Evolutionary conservation across 2,329 filamentous ascomycete genomes (phyloP).

Genomic region (Paraphoma sp.): DNA sequence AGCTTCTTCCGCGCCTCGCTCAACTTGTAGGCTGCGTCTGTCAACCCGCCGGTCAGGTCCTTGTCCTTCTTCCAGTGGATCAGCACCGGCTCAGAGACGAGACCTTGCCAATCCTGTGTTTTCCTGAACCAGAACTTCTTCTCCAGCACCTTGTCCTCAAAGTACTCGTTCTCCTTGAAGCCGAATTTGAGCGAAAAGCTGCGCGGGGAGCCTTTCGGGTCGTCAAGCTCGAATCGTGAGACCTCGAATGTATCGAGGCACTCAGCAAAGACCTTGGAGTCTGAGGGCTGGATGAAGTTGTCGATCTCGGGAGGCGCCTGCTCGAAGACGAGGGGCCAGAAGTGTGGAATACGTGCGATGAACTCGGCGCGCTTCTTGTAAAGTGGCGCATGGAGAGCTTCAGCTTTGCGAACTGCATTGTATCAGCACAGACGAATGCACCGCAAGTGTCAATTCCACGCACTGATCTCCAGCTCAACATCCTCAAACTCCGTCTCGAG

Average conservation of each 20-base stretch:
- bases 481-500: slow-evolving; percentile 86
- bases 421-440: too few species aligned
- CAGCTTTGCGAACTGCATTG: slow-evolving; percentile 72
- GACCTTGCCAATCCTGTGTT: slow-evolving; percentile 72
- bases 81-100: slow-evolving; percentile 87
- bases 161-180: slow-evolving; percentile 82
- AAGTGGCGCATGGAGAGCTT: slow-evolving; percentile 70
- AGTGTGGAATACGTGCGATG: slow-evolving; percentile 77
- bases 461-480: slow-evolving; percentile 82
- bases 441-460: slow-evolving; percentile 8
- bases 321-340: slow-evolving; percentile 95
- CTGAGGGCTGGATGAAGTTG: slow-evolving; percentile 82
- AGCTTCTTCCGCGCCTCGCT: slow-evolving; percentile 65
- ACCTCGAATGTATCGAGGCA: slow-evolving; percentile 74
- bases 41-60: slow-evolving; percentile 82
- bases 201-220: slow-evolving; percentile 75
- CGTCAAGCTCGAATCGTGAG: slow-evolving; percentile 78
- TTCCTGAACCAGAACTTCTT: slow-evolving; percentile 92
- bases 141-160: slow-evolving; percentile 77
- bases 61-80: slow-evolving; percentile 79
- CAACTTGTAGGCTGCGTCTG: slow-evolving; percentile 74
- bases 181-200: slow-evolving; percentile 75
- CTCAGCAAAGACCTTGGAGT: slow-evolving; percentile 74
- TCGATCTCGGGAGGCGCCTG: slow-evolving; percentile 86
- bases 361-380: slow-evolving; percentile 78